phyloP scores from a whole-genome alignment of 345 rosid genomes.

The Pugionium cornutum region DNA sequence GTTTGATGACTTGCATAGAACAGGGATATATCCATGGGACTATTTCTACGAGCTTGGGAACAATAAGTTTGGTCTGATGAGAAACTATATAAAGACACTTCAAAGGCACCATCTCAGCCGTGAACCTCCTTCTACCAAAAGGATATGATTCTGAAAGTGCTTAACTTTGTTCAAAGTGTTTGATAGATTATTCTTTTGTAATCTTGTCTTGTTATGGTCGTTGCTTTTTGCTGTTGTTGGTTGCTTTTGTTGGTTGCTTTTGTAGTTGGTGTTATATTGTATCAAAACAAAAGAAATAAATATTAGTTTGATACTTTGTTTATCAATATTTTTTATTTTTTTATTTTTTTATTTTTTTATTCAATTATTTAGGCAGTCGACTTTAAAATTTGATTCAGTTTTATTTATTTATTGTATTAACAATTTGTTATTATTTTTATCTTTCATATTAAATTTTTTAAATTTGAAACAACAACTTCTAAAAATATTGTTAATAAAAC shows the following conservation, averaged over 20 bases:
- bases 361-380: too few relatives aligned
- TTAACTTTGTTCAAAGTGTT: not conserved
- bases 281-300: not conserved
- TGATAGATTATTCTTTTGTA: constrained; percentile 5
- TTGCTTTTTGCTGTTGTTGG: not conserved
- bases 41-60: constrained; percentile 77
- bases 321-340: too few relatives aligned
- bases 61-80: constrained; percentile 80
- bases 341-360: too few relatives aligned
- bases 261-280: not conserved
- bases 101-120: constrained; percentile 87
- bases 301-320: too few relatives aligned
- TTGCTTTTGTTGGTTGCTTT: constrained; percentile 14
- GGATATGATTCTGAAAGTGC: constrained; percentile 31
- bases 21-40: constrained; percentile 94
- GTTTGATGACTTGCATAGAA: constrained; percentile 92
- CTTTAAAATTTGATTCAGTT: too few relatives aligned
- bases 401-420: too few relatives aligned
- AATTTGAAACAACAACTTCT: too few relatives aligned
- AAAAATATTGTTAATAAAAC: too few relatives aligned
- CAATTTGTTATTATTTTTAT: too few relatives aligned
- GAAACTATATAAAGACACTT: constrained; percentile 69
- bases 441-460: too few relatives aligned
- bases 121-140: constrained; percentile 60
- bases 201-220: constrained; percentile 6